A percentile compares a stretch with the other conserved stretches of the same genome.
These are phyloP conservation scores for Alloascoidea africana DNA, from an alignment of 805 yeast genomes.

Conservation along the genomic window DNA sequence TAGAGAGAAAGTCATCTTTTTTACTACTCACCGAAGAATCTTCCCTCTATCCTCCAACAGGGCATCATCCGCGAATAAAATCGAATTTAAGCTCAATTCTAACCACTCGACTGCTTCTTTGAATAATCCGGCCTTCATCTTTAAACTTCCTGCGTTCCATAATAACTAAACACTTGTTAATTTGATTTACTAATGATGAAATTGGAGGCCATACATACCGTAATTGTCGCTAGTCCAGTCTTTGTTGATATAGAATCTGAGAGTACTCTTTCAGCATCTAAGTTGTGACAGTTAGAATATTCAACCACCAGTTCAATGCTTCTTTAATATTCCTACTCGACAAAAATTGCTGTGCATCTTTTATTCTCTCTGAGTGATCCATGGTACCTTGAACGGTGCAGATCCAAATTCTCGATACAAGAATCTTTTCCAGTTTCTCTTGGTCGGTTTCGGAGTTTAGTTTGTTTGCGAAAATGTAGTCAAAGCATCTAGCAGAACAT, in stretches of 20 bases:
- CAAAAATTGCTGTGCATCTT: neutral
- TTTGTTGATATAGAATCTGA: neutral
- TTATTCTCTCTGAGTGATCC: neutral
- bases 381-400: neutral
- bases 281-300: neutral
- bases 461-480: conserved; percentile 1
- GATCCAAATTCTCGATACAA: neutral
- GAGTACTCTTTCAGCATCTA: neutral
- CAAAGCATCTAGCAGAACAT: neutral
- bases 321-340: too few species aligned
- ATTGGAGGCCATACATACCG: neutral
- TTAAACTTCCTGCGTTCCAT: conserved; percentile 1
- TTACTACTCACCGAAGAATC: too few species aligned
- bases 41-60: too few species aligned
- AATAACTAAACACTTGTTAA: neutral
- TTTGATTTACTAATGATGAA: neutral
- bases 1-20: too few species aligned
- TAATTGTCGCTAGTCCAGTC: neutral
- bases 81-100: neutral
- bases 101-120: neutral
- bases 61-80: too few species aligned
- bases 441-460: conserved; percentile 1
- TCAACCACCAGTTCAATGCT: too few species aligned
- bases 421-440: neutral
- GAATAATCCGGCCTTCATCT: neutral